Evolutionary conservation across 163 green algal genomes (phyloP), one percentile per base, ranked within the genome.

Genomic region (Scenedesmus sp.): DNA sequence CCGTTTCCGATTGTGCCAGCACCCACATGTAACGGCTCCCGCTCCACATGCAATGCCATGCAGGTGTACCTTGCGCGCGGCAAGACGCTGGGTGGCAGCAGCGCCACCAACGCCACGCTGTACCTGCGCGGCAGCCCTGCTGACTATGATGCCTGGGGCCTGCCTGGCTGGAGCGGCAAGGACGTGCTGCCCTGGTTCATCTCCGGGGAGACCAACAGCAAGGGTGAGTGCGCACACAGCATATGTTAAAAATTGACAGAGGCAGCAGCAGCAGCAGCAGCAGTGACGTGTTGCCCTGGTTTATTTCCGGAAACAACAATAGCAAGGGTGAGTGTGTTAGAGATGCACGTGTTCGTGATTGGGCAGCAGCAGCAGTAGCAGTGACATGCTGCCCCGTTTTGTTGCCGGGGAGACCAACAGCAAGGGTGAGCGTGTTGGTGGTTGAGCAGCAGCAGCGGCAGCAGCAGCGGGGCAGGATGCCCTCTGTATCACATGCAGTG

Each of bases 101-200:
- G 95, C 8, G 96, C 94, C 91, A 99, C 97, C 81, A 99, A 99
- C 86, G 97, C 97, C 74, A 99, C 97, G 5, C 94, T 99, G 82
- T 99, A 99, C 95, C 93, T 97, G 91, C 95, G 97, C 5, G 97
- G 97, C 16, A 92, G 91, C 0, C 73, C 96, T 0, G 88, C 91
- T 0, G 97, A 99, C 94, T 99, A 99, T 74, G 97, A 99, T 92
- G 85, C 16, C 13, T 99, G 97, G 97, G 94, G 93, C 73, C 91
- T 98, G 84, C 82, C 93, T 15, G 97, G 97, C 88, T 99, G 97
- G 97, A 76, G 60, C 15, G 74, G 93, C 15, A 82, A 95, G 86
- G 97, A 99, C 62, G 96, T 98, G 82, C 94, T 99, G 73, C 85
- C 94, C 59, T 98, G 95, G 94, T 99, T 99, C 77, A 87, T 97